These are phyloP conservation scores for Talaromyces verruculosus DNA, from an alignment of 2,329 filamentous ascomycete genomes.

Conservation along the genomic window DNA sequence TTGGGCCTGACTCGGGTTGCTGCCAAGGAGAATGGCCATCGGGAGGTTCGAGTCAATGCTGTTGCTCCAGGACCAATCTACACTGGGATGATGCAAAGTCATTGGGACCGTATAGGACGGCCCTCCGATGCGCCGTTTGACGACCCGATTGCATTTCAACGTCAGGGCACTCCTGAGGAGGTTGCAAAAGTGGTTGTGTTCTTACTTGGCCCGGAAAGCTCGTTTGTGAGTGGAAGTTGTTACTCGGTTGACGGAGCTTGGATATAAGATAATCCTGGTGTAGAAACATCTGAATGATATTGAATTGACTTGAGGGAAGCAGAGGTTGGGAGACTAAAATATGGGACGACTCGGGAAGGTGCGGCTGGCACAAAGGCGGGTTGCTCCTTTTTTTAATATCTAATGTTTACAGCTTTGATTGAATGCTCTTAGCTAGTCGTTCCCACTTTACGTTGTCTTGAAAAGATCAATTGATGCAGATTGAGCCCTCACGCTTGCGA, in stretches of 20 bases:
- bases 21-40: slow-evolving; percentile 1
- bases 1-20: not conserved
- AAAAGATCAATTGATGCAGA: too few species aligned
- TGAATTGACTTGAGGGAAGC: too few species aligned
- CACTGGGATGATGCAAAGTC: not conserved
- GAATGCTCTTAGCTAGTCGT: too few species aligned
- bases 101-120: not conserved
- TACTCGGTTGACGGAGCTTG: slow-evolving; percentile 7
- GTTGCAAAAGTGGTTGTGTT: slow-evolving; percentile 3
- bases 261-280: not conserved
- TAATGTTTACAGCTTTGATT: too few species aligned
- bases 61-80: slow-evolving; percentile 6
- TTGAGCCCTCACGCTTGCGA: too few species aligned
- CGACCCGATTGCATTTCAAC: not conserved
- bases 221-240: not conserved
- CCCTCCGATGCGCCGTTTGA: not conserved
- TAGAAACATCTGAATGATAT: too few species aligned
- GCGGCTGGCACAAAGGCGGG: too few species aligned
- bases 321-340: too few species aligned
- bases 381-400: too few species aligned
- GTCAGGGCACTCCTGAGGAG: not conserved
- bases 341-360: too few species aligned
- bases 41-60: slow-evolving; percentile 2
- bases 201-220: slow-evolving; percentile 3
- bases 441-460: too few species aligned